phyloP scores from a whole-genome alignment of 2,329 filamentous ascomycete species.

The Sarocladium oryzae region DNA sequence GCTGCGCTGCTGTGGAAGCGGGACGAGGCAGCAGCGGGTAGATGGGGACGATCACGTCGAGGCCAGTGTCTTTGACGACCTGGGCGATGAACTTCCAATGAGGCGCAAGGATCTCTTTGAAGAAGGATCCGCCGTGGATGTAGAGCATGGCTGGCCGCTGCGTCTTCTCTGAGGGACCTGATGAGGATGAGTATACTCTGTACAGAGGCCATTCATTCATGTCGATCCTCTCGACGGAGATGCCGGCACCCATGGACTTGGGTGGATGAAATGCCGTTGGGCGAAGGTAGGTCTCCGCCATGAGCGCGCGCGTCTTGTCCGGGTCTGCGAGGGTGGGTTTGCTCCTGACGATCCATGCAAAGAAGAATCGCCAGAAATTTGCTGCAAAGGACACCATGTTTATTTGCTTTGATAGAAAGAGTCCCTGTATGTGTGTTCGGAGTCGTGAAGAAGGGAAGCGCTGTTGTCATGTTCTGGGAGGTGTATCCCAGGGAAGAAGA shows the following conservation, averaged over 20 bases:
- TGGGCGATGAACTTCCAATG: slow-evolving; percentile 11
- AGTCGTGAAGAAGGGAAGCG: too few species aligned
- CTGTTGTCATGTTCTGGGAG: too few species aligned
- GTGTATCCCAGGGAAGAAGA: too few species aligned
- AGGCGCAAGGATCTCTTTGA: slow-evolving; percentile 3
- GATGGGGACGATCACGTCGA: slow-evolving; percentile 12
- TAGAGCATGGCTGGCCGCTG: slow-evolving; percentile 10
- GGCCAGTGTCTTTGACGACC: slow-evolving; percentile 9
- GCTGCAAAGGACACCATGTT: not conserved
- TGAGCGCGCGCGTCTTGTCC: not conserved
- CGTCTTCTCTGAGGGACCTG: not conserved
- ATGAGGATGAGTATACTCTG: slow-evolving; percentile 1
- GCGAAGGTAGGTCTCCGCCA: slow-evolving; percentile 1
- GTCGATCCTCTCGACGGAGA: slow-evolving; percentile 10
- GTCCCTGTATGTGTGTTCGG: not conserved
- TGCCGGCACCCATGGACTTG: slow-evolving; percentile 4
- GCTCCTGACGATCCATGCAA: not conserved
- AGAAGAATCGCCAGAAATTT: not conserved
- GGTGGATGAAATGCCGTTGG: slow-evolving; percentile 9
- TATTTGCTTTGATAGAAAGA: not conserved
- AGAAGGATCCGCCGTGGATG: slow-evolving; percentile 12
- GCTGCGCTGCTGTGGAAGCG: slow-evolving; percentile 4
- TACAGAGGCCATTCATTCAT: slow-evolving; percentile 12
- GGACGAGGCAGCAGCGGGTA: slow-evolving; percentile 11
- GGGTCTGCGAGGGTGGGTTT: slow-evolving; percentile 18